A percentile compares a stretch with the other conserved stretches of the same genome.
Evolutionary conservation across 73 alveolate species (phyloP).

Genomic region (Paramecium caudatum): DNA sequence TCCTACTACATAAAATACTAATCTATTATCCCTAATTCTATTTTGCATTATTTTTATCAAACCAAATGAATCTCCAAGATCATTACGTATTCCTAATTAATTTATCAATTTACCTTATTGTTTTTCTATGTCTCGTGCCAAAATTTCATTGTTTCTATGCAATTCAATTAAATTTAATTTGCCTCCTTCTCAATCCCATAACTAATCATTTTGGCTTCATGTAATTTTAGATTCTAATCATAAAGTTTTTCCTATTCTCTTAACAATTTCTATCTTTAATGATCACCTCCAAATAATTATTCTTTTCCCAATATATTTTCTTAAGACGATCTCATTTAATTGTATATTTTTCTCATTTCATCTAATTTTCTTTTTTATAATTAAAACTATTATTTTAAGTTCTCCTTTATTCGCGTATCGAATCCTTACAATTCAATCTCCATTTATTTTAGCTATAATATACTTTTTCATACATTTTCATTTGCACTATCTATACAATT

Average conservation of each 20-base stretch:
- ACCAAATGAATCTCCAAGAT: neutral
- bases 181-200: slow-evolving; percentile 38
- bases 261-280: neutral
- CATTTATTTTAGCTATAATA: slow-evolving; percentile 60
- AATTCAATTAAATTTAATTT: neutral
- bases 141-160: neutral
- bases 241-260: neutral
- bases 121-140: neutral
- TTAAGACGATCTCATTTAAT: neutral
- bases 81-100: slow-evolving; percentile 22
- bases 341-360: slow-evolving; percentile 19
- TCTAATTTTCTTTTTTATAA: slow-evolving; percentile 18
- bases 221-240: slow-evolving; percentile 26
- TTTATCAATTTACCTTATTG: neutral
- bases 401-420: neutral
- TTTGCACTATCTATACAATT: slow-evolving; percentile 35
- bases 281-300: slow-evolving; percentile 39
- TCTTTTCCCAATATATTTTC: neutral
- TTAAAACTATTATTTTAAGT: slow-evolving; percentile 33
- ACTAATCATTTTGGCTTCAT: slow-evolving; percentile 24
- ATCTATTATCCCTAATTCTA: slow-evolving; percentile 31
- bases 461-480: slow-evolving; percentile 34
- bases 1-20: neutral
- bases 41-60: slow-evolving; percentile 35
- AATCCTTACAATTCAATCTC: slow-evolving; percentile 44